Evolutionary conservation across 305 asterid genomes (phyloP), one percentile per base, ranked within the genome.

Genomic region (Plantago rigida): DNA sequence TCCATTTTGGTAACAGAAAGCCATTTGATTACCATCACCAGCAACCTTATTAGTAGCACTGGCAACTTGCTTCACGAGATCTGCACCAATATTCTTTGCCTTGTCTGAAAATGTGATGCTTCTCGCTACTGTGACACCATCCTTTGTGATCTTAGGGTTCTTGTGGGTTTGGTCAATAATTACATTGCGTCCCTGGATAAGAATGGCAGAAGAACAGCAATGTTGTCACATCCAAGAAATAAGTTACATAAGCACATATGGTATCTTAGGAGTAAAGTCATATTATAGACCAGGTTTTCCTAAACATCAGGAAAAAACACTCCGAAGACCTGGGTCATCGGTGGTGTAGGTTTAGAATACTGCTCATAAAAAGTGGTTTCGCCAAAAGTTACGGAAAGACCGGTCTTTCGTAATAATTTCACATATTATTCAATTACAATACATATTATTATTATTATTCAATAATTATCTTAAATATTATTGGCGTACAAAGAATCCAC

Each of bases 71-170:
- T 89, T 89, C 79, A 89, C 90, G 47, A 86, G 87, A 14, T 83
- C 81, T 31, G 97, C 97, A 42, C 97, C 97, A 26, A 83, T 4
- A 75, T 86, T 86, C 76, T 89, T 89, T 45, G 88, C 75, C 76
- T 77, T 86, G 34, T 86, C 78, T 39, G 75, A 51, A 62, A 89
- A 86, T 15, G 60, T 78, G 60, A 89, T 83, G 79, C 92, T 84
- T 75, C 79, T 86, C 65, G 97, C 97, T 69, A 89, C 95, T 41
- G 95, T 84, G 49, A 80, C 97, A 53, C 95, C 97, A 72, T 89
- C 97, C 75, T 89, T 88, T 19, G 96, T 88, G 79, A 88, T 79
- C 77, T 84, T 81, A 56, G 93, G 97, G 39, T 66, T 46, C 63
- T 81, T 76, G 39, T 71, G 77, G 62, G 69, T 72, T 78, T 62